Evolutionary conservation across 1,139 yeast genomes (phyloP), one percentile per base, ranked within the genome.

Genomic region (Kurtzmaniella quercitrusa): DNA sequence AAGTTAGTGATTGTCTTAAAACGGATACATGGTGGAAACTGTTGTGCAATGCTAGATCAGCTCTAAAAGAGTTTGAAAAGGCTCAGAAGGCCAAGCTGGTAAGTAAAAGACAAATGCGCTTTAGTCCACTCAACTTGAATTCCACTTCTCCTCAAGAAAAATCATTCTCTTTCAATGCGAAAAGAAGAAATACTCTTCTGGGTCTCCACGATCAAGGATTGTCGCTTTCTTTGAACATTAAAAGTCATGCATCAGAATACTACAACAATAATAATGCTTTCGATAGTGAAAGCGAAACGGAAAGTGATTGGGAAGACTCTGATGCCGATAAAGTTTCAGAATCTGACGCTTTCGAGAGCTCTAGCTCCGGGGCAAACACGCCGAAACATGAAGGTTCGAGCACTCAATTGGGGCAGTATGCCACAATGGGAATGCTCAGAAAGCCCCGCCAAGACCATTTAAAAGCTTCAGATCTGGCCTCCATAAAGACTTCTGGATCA

Each of bases 201-300:
- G 79, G 78, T 45, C 59, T 83, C 42, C 93, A 85, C 53, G 80
- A 78, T 47, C 71, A 84, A 54, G 96, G 96, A 0, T 77, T 87
- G 14, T 78, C 91, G 0, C 68, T 88, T 42, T 68, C 75, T 9
- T 61, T 71, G 38, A 82, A 84, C 42, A 84, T 88, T 82, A 84
- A 82, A 44, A 77, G 91, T 0, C 70, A 63, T 41, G 59, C 60
- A 2, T 65, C 61, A 14, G 56, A 59, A 23, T 58, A 59, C 37
- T 60, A 60, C 42, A 52, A 59, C 7, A 60, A 60, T 33, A 52
- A 61, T 0, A 60, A 53, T 21, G 48, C 53, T 16, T 54, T 59
- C 42, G 65, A 59, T n/a, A 60, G 62, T 39, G 68, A 61, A 3
- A 53, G 50, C n/a, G 66, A 60, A 7, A 45, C 42, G 15, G 51